Evolutionary conservation across 106 monocot genomes (phyloP), one percentile per base, ranked within the genome.

Genomic region (Dendrobium nobile): DNA sequence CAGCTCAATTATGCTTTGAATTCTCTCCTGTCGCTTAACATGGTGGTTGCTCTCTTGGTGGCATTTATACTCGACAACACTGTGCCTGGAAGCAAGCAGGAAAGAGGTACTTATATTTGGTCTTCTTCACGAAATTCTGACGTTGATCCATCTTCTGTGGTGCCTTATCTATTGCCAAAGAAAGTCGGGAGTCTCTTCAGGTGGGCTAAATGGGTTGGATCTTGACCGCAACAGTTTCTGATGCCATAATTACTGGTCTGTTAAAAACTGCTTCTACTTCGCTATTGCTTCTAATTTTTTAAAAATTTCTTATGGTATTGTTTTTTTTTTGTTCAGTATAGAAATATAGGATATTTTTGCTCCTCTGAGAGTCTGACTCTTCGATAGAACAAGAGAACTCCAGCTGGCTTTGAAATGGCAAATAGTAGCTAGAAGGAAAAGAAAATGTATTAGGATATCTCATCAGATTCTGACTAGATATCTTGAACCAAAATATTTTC

Each of bases 81-180:
- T 24, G 99, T 99, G 37, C 99, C 99, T n/a, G 99, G 95, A 22
- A 91, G 82, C 86, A 95, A 75, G 82, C 90, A 93, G 77, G 99
- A 99, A 84, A 87, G 95, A 76, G 99, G 99, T 19, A 91, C 88
- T 24, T 99, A 99, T 84, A 99, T 95, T 77, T 99, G 99, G 99
- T 93, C 93, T 10, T 68, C 79, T 64, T 79, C 82, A 9, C 78
- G 41, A 1, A 75, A 27, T 13, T 41, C 59, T 9, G 88, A 83
- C 6, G 19, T 70, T 9, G 90, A 91, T 81, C 90, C 88, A 43
- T 81, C 87, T 44, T 81, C 84, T 79, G 84, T 90, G 27, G 84
- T 86, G 40, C 85, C 84, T 22, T 99, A 95, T 83, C 67, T 45
- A 27, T 79, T 99, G 79, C 95, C 99, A 1, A 73, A 84, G 77